Evolutionary conservation across 176 grass and related monocot genomes (phyloP).

Genomic region (Phyllostachys edulis): DNA sequence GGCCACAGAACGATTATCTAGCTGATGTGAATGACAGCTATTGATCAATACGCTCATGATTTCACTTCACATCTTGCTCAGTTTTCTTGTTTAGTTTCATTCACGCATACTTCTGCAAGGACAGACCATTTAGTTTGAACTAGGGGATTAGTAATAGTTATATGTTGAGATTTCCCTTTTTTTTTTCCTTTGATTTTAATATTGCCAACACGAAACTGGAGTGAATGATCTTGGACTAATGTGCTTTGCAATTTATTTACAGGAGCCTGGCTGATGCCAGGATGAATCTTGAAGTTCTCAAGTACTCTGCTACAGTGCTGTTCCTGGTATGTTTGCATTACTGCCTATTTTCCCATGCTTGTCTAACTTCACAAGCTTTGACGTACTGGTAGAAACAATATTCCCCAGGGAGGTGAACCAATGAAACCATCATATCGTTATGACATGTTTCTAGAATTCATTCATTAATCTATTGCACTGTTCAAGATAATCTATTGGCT

Average conservation of each 20-base stretch:
- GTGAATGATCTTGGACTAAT: neutral
- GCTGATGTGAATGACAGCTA: neutral
- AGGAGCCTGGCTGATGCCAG: slow-evolving; percentile 98
- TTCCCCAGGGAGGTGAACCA: neutral
- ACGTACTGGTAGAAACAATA: neutral
- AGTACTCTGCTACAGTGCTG: slow-evolving; percentile 83
- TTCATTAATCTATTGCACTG: neutral
- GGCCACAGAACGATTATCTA: neutral
- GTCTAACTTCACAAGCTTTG: too few species aligned
- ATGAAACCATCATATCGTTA: neutral
- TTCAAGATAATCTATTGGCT: slow-evolving; percentile 14
- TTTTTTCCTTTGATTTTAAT: neutral
- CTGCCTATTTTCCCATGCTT: too few species aligned
- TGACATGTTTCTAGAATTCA: slow-evolving; percentile 29
- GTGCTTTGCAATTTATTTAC: slow-evolving; percentile 20
- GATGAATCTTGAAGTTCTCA: slow-evolving; percentile 97
- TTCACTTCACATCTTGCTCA: neutral
- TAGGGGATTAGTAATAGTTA: slow-evolving; percentile 1
- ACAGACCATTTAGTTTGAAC: neutral
- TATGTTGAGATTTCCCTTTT: neutral
- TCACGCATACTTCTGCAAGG: neutral
- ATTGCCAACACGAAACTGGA: neutral
- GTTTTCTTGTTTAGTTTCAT: neutral
- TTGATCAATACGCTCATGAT: neutral
- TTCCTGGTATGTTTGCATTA: slow-evolving; percentile 70